Evolutionary conservation across 306 rosid genomes (phyloP), one percentile per base, ranked within the genome.

Genomic region (Erythrophleum fordii): DNA sequence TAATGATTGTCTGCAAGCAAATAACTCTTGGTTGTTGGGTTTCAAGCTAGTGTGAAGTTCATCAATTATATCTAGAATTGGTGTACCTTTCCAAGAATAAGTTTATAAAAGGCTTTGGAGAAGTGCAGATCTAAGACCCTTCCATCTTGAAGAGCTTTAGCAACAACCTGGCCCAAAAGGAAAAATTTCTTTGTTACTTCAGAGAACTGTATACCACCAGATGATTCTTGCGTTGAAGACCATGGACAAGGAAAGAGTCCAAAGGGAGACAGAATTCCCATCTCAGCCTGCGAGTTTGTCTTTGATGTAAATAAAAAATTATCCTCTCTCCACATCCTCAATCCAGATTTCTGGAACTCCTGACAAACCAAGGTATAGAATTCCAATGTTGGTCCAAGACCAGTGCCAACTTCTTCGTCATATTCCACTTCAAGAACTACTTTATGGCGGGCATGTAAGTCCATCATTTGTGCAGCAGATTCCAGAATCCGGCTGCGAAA

Each of bases 311-410:
- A 81, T 56, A 88, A 83, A 81, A 80, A 82, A 69, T 62, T 64
- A 84, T 90, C 94, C 74, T 80, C 95, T 78, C 97, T 92, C 99
- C 99, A 96, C 97, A 93, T 91, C 76, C 91, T 97, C 69, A 91
- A 78, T 55, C 92, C 97, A 72, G 81, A 81, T 82, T 91, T 96
- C 84, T 96, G 97, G 81, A 96, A 87, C 85, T 92, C 99, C 12
- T 86, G 98, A 77, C 99, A 86, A 46, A 93, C 97, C 84, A 96
- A 87, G 77, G 99, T 93, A 82, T 93, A 96, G 78, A 96, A 96
- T 84, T 96, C 99, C 87, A 96, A 87, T 31, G 99, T 96, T 11
- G 98, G 99, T 73, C 99, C 99, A 80, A 93, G 97, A 80, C 99
- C 99, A 74, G 97, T 96, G 76, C 99, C 99, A 73, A 96, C 99